These are phyloP conservation scores for Phytophthora tubulina DNA, from an alignment of 352 stramenopile species.

Conservation along the genomic window DNA sequence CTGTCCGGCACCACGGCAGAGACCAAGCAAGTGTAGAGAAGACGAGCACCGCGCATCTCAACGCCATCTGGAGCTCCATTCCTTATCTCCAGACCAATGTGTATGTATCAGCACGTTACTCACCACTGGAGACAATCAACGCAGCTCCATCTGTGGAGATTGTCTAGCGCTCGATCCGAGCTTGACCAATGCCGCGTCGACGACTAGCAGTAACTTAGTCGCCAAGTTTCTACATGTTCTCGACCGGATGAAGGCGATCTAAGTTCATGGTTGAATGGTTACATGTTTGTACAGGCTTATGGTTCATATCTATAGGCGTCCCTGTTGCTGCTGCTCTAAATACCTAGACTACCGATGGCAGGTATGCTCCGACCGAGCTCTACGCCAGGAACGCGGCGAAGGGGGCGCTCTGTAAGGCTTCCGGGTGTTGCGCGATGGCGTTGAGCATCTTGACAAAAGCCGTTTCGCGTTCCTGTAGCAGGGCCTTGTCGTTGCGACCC, in stretches of 20 bases:
- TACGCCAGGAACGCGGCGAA: slow-evolving; percentile 65
- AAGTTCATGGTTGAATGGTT: slow-evolving; percentile 14
- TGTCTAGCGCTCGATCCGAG: background rate
- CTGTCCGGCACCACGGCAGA: slow-evolving; percentile 23
- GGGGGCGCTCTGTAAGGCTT: slow-evolving; percentile 47
- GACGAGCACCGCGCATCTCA: slow-evolving; percentile 29
- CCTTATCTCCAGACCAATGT: slow-evolving; percentile 9
- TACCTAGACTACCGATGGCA: slow-evolving; percentile 35
- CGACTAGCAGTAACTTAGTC: background rate
- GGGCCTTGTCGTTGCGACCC: slow-evolving; percentile 57
- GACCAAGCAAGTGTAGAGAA: slow-evolving; percentile 17
- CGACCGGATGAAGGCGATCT: slow-evolving; percentile 8
- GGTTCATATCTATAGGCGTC: slow-evolving; percentile 36
- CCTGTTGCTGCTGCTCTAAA: slow-evolving; percentile 9
- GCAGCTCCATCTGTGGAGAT: slow-evolving; percentile 4
- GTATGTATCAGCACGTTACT: slow-evolving; percentile 30
- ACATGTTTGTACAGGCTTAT: slow-evolving; percentile 38
- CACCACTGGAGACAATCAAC: slow-evolving; percentile 22
- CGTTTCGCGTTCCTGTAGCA: slow-evolving; percentile 64
- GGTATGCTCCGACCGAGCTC: slow-evolving; percentile 18
- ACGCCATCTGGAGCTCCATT: slow-evolving; percentile 26
- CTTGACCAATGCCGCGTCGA: background rate
- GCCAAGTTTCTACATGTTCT: too few species aligned
- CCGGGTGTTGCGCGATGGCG: slow-evolving; percentile 61
- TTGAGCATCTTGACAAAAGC: slow-evolving; percentile 78